Evolutionary conservation across 2,329 filamentous ascomycete genomes (phyloP).

Genomic region (Diplodia scrobiculata): DNA sequence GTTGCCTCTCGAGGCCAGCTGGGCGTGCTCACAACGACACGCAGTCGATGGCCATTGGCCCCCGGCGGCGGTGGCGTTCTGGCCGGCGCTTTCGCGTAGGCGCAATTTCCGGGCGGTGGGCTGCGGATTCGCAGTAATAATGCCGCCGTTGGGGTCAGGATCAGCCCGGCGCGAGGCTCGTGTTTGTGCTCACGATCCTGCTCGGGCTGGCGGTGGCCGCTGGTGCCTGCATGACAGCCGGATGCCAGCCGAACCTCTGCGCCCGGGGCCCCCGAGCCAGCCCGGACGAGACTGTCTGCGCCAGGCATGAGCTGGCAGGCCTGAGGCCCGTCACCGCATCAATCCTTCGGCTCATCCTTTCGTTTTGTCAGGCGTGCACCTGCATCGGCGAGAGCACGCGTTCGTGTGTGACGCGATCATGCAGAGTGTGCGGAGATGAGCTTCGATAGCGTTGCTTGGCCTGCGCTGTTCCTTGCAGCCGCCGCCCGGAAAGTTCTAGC

Average conservation of each 20-base stretch:
- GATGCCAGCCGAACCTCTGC: neutral
- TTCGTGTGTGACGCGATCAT: slow-evolving; percentile 19
- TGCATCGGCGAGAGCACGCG: neutral
- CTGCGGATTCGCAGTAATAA: slow-evolving; percentile 3
- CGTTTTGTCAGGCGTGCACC: slow-evolving; percentile 2
- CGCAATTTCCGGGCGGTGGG: slow-evolving; percentile 15
- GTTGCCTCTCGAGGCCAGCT: neutral
- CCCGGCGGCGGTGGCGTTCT: neutral
- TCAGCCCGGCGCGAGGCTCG: slow-evolving; percentile 7
- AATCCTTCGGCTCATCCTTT: neutral
- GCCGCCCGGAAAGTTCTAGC: neutral
- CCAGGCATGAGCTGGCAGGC: neutral
- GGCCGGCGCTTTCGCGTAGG: neutral
- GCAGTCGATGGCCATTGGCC: neutral
- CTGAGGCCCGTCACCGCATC: neutral
- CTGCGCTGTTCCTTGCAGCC: slow-evolving; percentile 25
- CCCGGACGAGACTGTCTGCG: neutral
- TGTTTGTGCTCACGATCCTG: slow-evolving; percentile 8
- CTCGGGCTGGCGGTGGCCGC: neutral
- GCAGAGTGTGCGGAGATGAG: slow-evolving; percentile 20
- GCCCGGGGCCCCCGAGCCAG: neutral
- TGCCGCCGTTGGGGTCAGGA: slow-evolving; percentile 14
- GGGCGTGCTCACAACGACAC: neutral
- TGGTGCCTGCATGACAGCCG: neutral
- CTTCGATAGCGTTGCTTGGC: slow-evolving; percentile 17